Conservation (phyloP, 2,329 filamentous ascomycete genomes). For the Penicillium fuscoglaucum region DNA sequence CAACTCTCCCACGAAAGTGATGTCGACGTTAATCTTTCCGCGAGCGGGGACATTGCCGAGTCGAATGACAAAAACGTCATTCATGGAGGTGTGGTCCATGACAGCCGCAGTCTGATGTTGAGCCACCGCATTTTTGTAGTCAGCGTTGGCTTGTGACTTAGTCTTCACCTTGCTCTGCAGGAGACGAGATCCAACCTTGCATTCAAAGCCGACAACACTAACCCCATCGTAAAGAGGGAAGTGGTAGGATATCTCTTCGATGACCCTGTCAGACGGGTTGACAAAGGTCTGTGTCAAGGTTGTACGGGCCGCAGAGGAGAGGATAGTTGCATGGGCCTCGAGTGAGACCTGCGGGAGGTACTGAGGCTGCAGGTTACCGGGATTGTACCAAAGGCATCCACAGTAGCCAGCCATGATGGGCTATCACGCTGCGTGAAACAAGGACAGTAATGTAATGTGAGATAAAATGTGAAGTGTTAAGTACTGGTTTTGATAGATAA, state of each 20-base stretch:
- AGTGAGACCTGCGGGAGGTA: conserved; percentile 62
- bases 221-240: conserved; percentile 75
- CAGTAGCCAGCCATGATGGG: not conserved
- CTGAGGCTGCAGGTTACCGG: not conserved
- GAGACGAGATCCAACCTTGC: conserved; percentile 58
- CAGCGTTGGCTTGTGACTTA: conserved; percentile 59
- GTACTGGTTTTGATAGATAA: not conserved
- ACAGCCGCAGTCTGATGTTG: conserved; percentile 64
- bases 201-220: conserved; percentile 67
- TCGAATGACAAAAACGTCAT: conserved; percentile 67
- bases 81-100: conserved; percentile 60
- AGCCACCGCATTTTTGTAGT: conserved; percentile 60
- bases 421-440: not conserved
- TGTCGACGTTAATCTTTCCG: conserved; percentile 58
- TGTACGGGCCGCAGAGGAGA: conserved; percentile 56
- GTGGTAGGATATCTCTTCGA: conserved; percentile 61
- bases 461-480: not conserved
- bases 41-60: conserved; percentile 66
- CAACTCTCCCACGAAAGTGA: conserved; percentile 68
- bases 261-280: conserved; percentile 53
- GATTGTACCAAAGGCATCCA: not conserved
- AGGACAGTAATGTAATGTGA: not conserved
- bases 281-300: conserved; percentile 60
- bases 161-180: conserved; percentile 66
- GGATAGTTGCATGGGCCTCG: conserved; percentile 61